Percentiles rank a stretch among this genome's conserved stretches.
Evolutionary conservation across 345 rosid species (phyloP).

Genomic region (Boechera divaricarpa): DNA sequence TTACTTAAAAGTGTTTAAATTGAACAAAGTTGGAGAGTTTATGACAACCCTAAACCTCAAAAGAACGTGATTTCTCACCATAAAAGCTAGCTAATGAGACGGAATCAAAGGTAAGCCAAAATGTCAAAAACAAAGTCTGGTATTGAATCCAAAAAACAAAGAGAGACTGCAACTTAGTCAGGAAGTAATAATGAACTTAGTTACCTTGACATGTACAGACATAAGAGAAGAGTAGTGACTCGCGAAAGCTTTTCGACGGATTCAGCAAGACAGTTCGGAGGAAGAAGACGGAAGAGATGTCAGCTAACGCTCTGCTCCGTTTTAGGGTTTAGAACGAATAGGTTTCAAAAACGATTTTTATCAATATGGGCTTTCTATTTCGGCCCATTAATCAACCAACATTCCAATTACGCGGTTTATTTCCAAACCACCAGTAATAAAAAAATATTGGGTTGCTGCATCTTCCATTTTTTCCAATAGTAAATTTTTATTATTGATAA

Average conservation of each 20-base stretch:
- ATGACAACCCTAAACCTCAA: neutral
- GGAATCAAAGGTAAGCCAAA: conserved; percentile 15
- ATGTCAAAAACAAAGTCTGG: neutral
- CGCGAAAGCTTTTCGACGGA: conserved; percentile 20
- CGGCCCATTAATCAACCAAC: conserved; percentile 25
- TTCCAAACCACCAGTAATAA: neutral
- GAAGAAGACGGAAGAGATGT: conserved; percentile 13
- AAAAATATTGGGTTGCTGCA: neutral
- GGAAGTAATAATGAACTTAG: neutral
- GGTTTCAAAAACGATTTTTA: neutral
- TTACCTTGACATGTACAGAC: conserved; percentile 46
- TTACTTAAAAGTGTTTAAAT: neutral
- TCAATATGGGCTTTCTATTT: conserved; percentile 25
- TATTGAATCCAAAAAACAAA: neutral
- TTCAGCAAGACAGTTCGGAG: neutral
- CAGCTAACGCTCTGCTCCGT: conserved; percentile 6
- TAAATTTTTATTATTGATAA: neutral
- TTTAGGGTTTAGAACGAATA: conserved; percentile 39
- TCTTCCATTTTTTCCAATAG: neutral
- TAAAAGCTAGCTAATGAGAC: conserved; percentile 2
- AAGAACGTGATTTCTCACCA: neutral
- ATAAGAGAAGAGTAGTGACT: conserved; percentile 30
- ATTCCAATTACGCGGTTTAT: neutral
- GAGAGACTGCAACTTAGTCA: neutral
- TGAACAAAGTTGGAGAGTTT: conserved; percentile 35